Base-by-base conservation (phyloP, 352 stramenopile species). In the Plasmopara halstedii region DNA sequence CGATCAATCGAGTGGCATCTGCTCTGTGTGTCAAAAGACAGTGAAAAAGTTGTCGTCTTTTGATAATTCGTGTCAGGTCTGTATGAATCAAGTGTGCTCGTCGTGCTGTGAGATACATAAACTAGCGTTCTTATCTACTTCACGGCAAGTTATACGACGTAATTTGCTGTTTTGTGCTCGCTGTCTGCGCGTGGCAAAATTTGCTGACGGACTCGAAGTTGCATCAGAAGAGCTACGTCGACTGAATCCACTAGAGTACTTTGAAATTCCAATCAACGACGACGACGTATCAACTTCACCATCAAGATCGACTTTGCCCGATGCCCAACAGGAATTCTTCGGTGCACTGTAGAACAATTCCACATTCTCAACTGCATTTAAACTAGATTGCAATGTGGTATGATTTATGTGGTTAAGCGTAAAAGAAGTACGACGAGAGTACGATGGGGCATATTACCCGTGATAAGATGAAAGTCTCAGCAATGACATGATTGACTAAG, bases 281-380 rank as follows among this genome's bases (percentile, higher is more conserved):
- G 58, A 52, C 37, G 43, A 43, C 2, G 51, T 45, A 1, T 35
- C 50, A 11, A 48, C 42, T 13, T 70, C 62, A 2, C 62, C 62
- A 7, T 67, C 62, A 0, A 64, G 56, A 21, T 70, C 57, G 38
- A 60, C 50, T 10, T 46, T 67, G 9, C 57, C 57, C 2, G 57
- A 70, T 42, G 62, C 50, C 17, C 45, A 56, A 27, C 46, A 58
- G 42, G 62, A 70, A 32, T 70, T 70, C 15, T 67, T 67, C n/a
- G 57, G 62, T 10, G 25, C 25, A 6, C 6, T 10, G 3, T 27
- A 27, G 23, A 27, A 27, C n/a, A n/a, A n/a, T n/a, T n/a, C n/a
- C n/a, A n/a, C n/a, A n/a, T n/a, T n/a, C n/a, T n/a, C n/a, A n/a
- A n/a, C n/a, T n/a, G n/a, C n/a, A n/a, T n/a, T n/a, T n/a, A n/a